Conservation (phyloP, 1,139 yeast genomes). For the Pneumocystis oryctolagi region DNA sequence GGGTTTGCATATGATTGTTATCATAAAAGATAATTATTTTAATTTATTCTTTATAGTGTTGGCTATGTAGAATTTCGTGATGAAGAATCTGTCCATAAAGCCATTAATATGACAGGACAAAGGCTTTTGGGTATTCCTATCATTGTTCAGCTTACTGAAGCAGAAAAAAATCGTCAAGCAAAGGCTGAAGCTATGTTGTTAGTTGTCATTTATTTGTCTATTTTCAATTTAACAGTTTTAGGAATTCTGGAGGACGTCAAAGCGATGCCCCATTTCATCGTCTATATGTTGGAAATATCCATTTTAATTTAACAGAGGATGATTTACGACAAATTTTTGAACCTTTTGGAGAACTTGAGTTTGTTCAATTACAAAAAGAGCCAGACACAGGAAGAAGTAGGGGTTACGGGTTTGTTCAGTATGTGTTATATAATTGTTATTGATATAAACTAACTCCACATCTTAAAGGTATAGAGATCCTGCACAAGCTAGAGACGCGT, state of each 20-base stretch:
- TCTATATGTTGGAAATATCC: constrained; percentile 25
- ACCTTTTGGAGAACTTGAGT: constrained; percentile 25
- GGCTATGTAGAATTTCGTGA: constrained; percentile 28
- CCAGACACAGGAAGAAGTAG: constrained; percentile 24
- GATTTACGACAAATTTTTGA: constrained; percentile 24
- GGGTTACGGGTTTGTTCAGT: constrained; percentile 26
- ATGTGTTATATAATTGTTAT: constrained; percentile 3
- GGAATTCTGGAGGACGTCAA: constrained; percentile 2
- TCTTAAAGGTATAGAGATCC: constrained; percentile 17
- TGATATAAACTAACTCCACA: not conserved
- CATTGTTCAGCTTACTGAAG: constrained; percentile 26
- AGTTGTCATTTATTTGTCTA: not conserved
- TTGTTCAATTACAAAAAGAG: constrained; percentile 22
- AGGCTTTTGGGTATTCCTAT: constrained; percentile 26
- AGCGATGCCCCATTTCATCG: constrained; percentile 19
- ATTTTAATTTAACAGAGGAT: constrained; percentile 23
- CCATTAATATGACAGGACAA: constrained; percentile 26
- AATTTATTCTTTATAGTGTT: constrained; percentile 15
- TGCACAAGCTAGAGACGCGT: constrained; percentile 22
- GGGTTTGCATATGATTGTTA: constrained; percentile 17
- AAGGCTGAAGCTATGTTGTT: constrained; percentile 1
- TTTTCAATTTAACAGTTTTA: not conserved
- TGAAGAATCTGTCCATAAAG: constrained; percentile 23
- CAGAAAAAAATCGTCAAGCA: constrained; percentile 26
- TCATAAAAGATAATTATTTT: not conserved